These are phyloP conservation scores for Papiliotrema laurentii DNA, from an alignment of 1,284 basidiomycete species.

Conservation along the genomic window DNA sequence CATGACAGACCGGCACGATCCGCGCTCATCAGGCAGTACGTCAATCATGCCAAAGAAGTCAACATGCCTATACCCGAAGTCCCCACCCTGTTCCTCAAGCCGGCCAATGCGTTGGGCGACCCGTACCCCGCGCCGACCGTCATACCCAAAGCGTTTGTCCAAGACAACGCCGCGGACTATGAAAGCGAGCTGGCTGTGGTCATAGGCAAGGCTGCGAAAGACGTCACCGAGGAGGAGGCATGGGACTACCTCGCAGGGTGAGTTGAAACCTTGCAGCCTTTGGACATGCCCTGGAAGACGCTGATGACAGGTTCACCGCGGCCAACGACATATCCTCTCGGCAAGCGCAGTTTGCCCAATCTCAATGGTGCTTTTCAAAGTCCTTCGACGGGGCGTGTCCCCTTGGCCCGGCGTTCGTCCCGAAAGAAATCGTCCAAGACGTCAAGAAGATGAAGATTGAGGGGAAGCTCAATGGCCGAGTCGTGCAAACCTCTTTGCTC, in stretches of 20 bases:
- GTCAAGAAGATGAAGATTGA: neutral
- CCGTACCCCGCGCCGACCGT: conserved; percentile 15
- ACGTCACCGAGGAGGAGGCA: neutral
- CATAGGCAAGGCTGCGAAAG: neutral
- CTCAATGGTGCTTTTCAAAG: conserved; percentile 29
- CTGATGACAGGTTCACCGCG: conserved; percentile 10
- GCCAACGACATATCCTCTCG: conserved; percentile 19
- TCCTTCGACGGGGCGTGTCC: conserved; percentile 49
- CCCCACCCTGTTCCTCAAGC: neutral
- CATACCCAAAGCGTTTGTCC: neutral
- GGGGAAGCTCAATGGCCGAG: neutral
- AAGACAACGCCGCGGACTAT: neutral
- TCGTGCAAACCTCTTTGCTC: conserved; percentile 21
- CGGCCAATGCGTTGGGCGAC: neutral
- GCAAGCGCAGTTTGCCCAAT: conserved; percentile 17
- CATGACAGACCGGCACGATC: neutral
- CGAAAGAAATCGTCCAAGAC: conserved; percentile 6
- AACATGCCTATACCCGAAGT: neutral
- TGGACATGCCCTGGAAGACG: conserved; percentile 37
- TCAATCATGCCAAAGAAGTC: conserved; percentile 37
- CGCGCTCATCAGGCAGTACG: conserved; percentile 28
- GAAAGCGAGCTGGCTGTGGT: neutral
- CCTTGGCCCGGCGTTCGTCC: conserved; percentile 42
- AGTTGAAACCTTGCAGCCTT: conserved; percentile 4
- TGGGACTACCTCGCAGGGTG: conserved; percentile 8